phyloP scores from a whole-genome alignment of 148 eudicot species.

The Camellia japonica region DNA sequence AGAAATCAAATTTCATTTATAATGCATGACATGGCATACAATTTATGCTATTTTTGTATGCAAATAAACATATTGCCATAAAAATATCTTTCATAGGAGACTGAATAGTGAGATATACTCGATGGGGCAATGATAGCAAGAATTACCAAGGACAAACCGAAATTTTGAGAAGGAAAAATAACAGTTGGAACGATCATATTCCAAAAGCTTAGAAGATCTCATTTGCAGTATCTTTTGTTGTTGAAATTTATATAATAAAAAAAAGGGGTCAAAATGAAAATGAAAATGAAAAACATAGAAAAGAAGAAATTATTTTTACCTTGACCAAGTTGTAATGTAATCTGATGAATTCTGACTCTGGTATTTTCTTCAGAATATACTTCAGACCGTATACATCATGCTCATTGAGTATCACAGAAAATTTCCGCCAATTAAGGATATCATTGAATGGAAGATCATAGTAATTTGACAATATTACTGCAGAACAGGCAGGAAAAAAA shows the following conservation, averaged over 20 bases:
- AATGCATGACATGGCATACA: too few species aligned
- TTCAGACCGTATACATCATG: slow-evolving; percentile 3
- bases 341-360: not conserved
- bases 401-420: slow-evolving; percentile 11
- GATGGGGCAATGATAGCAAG: not conserved
- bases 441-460: slow-evolving; percentile 12
- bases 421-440: slow-evolving; percentile 11
- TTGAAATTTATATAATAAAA: not conserved
- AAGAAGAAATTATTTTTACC: not conserved
- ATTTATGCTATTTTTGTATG: too few species aligned
- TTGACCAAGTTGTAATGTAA: slow-evolving; percentile 2
- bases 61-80: too few species aligned
- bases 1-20: too few species aligned
- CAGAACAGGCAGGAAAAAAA: not conserved
- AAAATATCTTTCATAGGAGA: too few species aligned
- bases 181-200: too few species aligned
- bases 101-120: too few species aligned
- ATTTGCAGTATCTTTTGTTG: not conserved
- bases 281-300: not conserved
- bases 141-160: not conserved
- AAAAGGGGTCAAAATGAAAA: not conserved
- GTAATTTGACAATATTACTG: slow-evolving; percentile 8
- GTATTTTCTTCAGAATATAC: not conserved
- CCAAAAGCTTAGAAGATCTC: too few species aligned
- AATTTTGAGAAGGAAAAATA: not conserved